These are phyloP conservation scores for Ophiorrhiza pumila DNA, from an alignment of 257 asterid species.

Conservation along the genomic window DNA sequence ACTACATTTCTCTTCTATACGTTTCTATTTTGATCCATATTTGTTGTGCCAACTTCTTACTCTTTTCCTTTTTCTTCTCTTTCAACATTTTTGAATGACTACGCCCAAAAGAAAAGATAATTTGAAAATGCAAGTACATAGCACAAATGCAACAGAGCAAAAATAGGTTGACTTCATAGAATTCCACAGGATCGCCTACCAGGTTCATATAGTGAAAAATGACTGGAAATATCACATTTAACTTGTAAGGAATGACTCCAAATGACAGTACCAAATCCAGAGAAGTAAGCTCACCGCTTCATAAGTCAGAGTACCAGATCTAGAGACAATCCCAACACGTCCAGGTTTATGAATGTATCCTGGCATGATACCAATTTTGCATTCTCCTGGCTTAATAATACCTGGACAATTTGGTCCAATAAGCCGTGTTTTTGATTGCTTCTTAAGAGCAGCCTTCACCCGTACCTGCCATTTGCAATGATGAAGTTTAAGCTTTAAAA, in stretches of 20 bases:
- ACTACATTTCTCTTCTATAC: neutral
- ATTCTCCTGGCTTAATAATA: slow-evolving; percentile 97
- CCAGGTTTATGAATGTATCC: slow-evolving; percentile 99
- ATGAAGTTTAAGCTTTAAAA: neutral
- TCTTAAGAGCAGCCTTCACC: slow-evolving; percentile 80
- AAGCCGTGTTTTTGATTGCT: slow-evolving; percentile 81
- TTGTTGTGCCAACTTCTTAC: neutral
- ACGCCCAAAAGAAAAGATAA: neutral
- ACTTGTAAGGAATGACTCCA: neutral
- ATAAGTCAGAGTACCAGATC: slow-evolving; percentile 85
- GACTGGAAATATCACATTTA: neutral
- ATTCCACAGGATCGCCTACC: neutral
- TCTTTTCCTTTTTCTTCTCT: neutral
- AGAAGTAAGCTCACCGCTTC: slow-evolving; percentile 69
- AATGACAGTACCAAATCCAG: too few species aligned
- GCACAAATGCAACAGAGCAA: neutral
- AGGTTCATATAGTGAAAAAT: neutral
- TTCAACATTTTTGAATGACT: too few species aligned
- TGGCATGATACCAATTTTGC: slow-evolving; percentile 98
- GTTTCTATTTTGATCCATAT: too few species aligned
- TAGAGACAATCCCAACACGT: slow-evolving; percentile 87
- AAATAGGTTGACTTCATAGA: neutral
- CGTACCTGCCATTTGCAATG: slow-evolving; percentile 51
- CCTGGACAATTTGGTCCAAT: slow-evolving; percentile 99
- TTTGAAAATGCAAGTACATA: neutral